phyloP scores from a whole-genome alignment of 495 filamentous ascomycete species.

The Lophium mytilinum region DNA sequence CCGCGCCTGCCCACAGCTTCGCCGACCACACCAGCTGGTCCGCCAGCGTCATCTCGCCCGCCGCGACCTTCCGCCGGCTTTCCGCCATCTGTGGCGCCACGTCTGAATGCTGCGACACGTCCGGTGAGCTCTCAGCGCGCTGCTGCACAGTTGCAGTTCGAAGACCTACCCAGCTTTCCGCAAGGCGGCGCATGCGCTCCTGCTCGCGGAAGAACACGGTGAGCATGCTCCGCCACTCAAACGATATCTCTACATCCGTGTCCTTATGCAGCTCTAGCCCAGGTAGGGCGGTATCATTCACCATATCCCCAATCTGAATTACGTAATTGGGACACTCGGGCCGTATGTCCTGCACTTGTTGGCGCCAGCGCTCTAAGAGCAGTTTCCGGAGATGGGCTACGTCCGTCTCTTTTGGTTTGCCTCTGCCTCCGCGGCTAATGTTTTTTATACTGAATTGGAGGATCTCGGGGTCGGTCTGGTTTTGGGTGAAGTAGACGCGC shows the following conservation, averaged over 20 bases:
- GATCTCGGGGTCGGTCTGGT: too few relatives aligned
- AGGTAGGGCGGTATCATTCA: constrained; percentile 16
- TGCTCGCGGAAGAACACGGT: constrained; percentile 12
- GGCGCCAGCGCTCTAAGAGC: constrained; percentile 10
- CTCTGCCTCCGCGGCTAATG: not conserved
- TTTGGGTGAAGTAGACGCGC: not conserved
- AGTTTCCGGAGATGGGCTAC: not conserved
- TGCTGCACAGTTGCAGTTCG: not conserved
- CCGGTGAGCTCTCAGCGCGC: too few relatives aligned
- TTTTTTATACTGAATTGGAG: not conserved
- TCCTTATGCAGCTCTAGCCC: not conserved
- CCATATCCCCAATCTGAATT: constrained; percentile 4
- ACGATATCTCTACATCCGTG: not conserved
- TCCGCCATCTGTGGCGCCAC: too few relatives aligned
- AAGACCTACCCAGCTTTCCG: not conserved
- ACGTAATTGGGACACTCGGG: constrained; percentile 15
- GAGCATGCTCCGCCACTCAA: constrained; percentile 17
- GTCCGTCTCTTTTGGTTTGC: not conserved
- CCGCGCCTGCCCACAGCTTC: not conserved
- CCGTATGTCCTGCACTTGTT: not conserved
- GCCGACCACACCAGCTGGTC: not conserved
- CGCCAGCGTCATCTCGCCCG: not conserved
- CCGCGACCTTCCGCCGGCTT: not conserved
- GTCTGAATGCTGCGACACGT: too few relatives aligned
- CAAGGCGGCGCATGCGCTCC: not conserved